Evolutionary conservation across 1,284 basidiomycete species (phyloP).

Genomic region (Cronartium quercuum): DNA sequence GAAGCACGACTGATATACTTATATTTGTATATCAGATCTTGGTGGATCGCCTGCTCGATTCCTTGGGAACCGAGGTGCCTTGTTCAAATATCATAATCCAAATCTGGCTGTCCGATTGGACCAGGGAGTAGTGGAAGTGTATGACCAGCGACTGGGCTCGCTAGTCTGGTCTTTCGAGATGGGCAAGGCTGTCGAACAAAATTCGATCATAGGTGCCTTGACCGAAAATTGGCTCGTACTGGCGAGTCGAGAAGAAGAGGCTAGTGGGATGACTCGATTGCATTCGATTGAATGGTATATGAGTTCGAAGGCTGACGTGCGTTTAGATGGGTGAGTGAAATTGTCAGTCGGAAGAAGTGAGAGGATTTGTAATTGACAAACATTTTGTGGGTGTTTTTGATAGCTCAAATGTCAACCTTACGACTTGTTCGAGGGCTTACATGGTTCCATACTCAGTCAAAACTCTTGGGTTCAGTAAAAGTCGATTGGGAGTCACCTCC

Average conservation of each 20-base stretch:
- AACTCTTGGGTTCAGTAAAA: constrained; percentile 25
- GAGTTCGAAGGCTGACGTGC: constrained; percentile 28
- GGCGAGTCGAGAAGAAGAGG: not conserved
- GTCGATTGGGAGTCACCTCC: constrained; percentile 33
- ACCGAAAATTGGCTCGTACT: constrained; percentile 85
- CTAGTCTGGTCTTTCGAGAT: constrained; percentile 32
- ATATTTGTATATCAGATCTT: constrained; percentile 10
- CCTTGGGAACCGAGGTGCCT: constrained; percentile 73
- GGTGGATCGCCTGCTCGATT: constrained; percentile 65
- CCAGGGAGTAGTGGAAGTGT: constrained; percentile 11
- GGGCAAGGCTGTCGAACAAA: not conserved
- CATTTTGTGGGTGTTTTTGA: not conserved
- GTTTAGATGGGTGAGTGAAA: constrained; percentile 32
- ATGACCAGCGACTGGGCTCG: constrained; percentile 13
- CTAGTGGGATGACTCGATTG: constrained; percentile 15
- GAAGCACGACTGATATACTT: not conserved
- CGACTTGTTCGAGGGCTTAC: constrained; percentile 22
- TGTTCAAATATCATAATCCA: constrained; percentile 93
- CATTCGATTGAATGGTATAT: constrained; percentile 39
- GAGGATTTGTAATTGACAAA: not conserved
- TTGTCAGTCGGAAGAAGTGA: not conserved
- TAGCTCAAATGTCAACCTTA: constrained; percentile 29
- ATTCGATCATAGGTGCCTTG: constrained; percentile 51
- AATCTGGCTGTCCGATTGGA: constrained; percentile 62
- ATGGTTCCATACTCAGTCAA: constrained; percentile 27